Evolutionary conservation across 2,329 filamentous ascomycete genomes (phyloP).

Genomic region (Fusarium verrucosum): DNA sequence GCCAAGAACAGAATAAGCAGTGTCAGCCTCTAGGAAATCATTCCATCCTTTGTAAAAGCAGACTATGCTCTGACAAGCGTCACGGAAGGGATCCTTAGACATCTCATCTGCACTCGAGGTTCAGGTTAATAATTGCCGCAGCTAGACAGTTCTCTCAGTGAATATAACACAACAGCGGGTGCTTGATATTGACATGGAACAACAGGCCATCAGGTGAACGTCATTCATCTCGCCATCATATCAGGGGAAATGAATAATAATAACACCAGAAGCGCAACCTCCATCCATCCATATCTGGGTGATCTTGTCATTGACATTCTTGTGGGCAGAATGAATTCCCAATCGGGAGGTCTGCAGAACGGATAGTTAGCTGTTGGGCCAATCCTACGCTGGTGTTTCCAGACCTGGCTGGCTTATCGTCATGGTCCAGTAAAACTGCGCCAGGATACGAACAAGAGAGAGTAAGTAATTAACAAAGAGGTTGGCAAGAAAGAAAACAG

Average conservation of each 20-base stretch:
- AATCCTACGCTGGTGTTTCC: constrained; percentile 40
- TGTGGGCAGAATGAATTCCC: constrained; percentile 35
- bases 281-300: constrained; percentile 31
- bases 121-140: constrained; percentile 34
- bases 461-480: not conserved
- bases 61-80: constrained; percentile 18
- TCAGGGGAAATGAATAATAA: constrained; percentile 19
- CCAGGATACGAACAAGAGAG: constrained; percentile 23
- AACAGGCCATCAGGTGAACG: constrained; percentile 27
- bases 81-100: constrained; percentile 15
- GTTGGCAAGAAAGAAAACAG: constrained; percentile 1
- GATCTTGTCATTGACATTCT: constrained; percentile 15
- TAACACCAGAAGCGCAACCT: constrained; percentile 21
- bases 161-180: constrained; percentile 15
- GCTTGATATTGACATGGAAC: constrained; percentile 29
- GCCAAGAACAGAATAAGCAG: constrained; percentile 31
- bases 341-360: constrained; percentile 42
- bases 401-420: constrained; percentile 26
- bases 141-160: constrained; percentile 11
- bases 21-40: constrained; percentile 32
- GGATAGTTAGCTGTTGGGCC: constrained; percentile 34
- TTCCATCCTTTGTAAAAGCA: constrained; percentile 14
- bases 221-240: constrained; percentile 20
- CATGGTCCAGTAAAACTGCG: constrained; percentile 39
- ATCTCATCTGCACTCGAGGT: constrained; percentile 24